These are phyloP conservation scores for Linum trigynum DNA, from an alignment of 345 rosid genomes.

Conservation along the genomic window DNA sequence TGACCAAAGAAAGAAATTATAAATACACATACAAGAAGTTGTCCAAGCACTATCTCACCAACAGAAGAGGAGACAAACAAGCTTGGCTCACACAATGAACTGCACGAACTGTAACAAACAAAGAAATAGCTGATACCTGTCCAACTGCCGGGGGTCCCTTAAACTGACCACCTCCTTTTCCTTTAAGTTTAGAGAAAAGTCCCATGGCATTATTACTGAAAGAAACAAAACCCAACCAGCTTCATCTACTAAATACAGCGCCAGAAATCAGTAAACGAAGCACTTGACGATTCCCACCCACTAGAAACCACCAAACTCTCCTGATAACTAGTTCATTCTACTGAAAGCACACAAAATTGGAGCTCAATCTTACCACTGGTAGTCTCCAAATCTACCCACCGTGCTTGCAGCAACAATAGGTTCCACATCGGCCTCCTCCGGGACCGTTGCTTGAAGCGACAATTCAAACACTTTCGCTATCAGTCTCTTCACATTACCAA, in stretches of 20 bases:
- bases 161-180: slow-evolving; percentile 45
- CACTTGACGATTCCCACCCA: neutral
- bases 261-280: neutral
- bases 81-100: neutral
- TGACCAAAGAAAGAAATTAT: slow-evolving; percentile 17
- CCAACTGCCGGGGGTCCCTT: slow-evolving; percentile 79
- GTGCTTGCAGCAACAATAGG: slow-evolving; percentile 60
- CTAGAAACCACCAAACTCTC: neutral
- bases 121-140: slow-evolving; percentile 35
- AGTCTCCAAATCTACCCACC: slow-evolving; percentile 61
- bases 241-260: neutral
- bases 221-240: neutral
- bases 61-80: neutral
- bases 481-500: slow-evolving; percentile 52
- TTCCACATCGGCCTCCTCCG: slow-evolving; percentile 49
- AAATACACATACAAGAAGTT: neutral
- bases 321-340: neutral
- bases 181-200: slow-evolving; percentile 63
- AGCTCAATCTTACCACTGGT: slow-evolving; percentile 57
- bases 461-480: slow-evolving; percentile 50
- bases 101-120: neutral
- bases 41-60: neutral
- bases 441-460: slow-evolving; percentile 52
- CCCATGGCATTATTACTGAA: slow-evolving; percentile 93
- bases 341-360: too few relatives aligned